Conservation (phyloP, 164 flowering plant genomes). For the Annona cherimola region DNA sequence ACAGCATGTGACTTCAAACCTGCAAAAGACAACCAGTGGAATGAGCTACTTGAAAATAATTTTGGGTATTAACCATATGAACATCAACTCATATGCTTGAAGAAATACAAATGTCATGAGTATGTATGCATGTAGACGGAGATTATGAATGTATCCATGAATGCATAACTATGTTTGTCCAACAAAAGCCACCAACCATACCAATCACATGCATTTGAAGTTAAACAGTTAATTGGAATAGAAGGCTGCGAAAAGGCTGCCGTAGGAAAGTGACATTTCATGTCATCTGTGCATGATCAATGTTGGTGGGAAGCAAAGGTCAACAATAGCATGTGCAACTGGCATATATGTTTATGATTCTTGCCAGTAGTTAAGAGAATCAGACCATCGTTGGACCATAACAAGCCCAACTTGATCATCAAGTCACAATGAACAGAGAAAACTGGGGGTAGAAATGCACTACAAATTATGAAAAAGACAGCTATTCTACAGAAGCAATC, state of each 20-base stretch:
- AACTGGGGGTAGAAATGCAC: neutral
- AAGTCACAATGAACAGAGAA: neutral
- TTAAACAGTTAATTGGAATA: too few relatives aligned
- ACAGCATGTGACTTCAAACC: slow-evolving; percentile 99
- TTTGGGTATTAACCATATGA: neutral
- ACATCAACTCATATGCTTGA: too few relatives aligned
- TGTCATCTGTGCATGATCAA: too few relatives aligned
- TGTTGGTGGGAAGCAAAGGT: neutral
- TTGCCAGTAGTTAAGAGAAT: neutral
- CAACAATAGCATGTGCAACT: neutral
- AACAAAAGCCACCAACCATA: too few relatives aligned
- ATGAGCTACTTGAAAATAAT: neutral
- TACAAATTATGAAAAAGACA: neutral
- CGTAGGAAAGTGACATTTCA: too few relatives aligned
- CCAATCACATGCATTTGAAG: too few relatives aligned
- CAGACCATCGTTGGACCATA: neutral
- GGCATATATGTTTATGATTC: neutral
- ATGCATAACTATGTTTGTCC: too few relatives aligned
- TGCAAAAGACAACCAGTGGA: slow-evolving; percentile 24
- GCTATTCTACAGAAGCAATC: neutral
- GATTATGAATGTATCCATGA: too few relatives aligned
- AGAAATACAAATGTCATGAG: too few relatives aligned
- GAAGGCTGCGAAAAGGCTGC: too few relatives aligned
- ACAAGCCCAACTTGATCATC: neutral
- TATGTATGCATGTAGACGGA: too few relatives aligned